Conservation (phyloP, 345 rosid species). For the Gossypium anomalum region DNA sequence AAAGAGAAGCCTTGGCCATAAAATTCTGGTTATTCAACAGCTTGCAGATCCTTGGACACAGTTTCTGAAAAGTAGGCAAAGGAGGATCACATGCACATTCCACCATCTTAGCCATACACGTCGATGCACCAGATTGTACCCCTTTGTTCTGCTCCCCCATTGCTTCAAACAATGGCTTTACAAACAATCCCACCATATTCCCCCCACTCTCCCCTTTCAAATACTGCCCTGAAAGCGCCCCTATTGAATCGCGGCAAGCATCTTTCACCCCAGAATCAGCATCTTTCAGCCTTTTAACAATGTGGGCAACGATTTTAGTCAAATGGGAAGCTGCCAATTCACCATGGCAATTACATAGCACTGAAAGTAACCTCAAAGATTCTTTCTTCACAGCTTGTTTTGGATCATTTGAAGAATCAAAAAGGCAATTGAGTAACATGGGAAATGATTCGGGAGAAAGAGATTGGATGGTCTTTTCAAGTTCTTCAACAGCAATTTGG, state of each 20-base stretch:
- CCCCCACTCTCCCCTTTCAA: constrained; percentile 48
- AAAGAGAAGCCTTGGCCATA: constrained; percentile 72
- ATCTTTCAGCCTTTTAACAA: constrained; percentile 71
- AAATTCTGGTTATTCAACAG: constrained; percentile 74
- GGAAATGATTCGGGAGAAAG: constrained; percentile 77
- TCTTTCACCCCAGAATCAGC: constrained; percentile 87
- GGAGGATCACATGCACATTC: constrained; percentile 67
- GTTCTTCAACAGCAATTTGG: constrained; percentile 93
- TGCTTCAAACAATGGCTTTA: constrained; percentile 83
- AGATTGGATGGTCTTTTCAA: constrained; percentile 61
- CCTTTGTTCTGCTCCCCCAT: constrained; percentile 96
- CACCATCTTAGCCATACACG: constrained; percentile 90
- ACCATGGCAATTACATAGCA: constrained; percentile 49
- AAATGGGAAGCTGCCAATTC: constrained; percentile 68
- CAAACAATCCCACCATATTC: constrained; percentile 66
- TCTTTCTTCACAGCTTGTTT: constrained; percentile 92
- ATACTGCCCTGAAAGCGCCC: constrained; percentile 60
- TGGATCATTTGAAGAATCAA: constrained; percentile 75
- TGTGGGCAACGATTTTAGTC: constrained; percentile 66
- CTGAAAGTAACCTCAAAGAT: constrained; percentile 64
- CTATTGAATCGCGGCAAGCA: constrained; percentile 81
- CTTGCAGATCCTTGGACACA: constrained; percentile 92
- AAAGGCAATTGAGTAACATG: constrained; percentile 80
- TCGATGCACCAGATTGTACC: constrained; percentile 82
- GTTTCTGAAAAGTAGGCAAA: constrained; percentile 62